Conservation (phyloP, 2,329 filamentous ascomycete genomes). For the Periconia sp. region DNA sequence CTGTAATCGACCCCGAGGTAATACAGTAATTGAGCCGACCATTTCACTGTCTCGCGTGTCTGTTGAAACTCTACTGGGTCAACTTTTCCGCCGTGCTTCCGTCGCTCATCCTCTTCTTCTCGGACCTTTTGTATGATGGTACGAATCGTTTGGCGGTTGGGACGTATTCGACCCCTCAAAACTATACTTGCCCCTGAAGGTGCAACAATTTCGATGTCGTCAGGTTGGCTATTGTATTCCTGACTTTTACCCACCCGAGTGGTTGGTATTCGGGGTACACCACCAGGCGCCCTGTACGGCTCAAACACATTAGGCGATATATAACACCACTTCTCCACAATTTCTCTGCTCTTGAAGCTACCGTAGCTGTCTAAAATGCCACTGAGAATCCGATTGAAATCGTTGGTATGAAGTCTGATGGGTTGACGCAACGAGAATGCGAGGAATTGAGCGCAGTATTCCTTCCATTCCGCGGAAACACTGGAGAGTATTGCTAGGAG, state of each 20-base stretch:
- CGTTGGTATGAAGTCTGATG: slow-evolving; percentile 31
- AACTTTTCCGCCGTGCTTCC: slow-evolving; percentile 14
- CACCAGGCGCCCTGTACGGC: slow-evolving; percentile 34
- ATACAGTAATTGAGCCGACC: slow-evolving; percentile 34
- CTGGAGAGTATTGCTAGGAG: slow-evolving; percentile 36
- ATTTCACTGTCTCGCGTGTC: slow-evolving; percentile 29
- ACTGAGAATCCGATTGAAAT: slow-evolving; percentile 57
- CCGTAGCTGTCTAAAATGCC: slow-evolving; percentile 56
- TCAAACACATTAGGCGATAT: slow-evolving; percentile 18
- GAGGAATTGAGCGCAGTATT: slow-evolving; percentile 34
- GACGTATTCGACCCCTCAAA: slow-evolving; percentile 30
- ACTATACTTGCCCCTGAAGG: slow-evolving; percentile 28
- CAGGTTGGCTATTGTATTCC: slow-evolving; percentile 26
- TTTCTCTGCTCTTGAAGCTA: slow-evolving; percentile 48
- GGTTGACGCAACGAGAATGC: slow-evolving; percentile 25
- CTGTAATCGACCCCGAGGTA: slow-evolving; percentile 36
- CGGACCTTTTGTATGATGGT: slow-evolving; percentile 35
- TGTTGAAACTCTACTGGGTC: slow-evolving; percentile 18
- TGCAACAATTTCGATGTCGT: slow-evolving; percentile 32
- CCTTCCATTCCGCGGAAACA: slow-evolving; percentile 26
- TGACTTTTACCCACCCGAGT: slow-evolving; percentile 24
- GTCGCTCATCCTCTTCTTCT: slow-evolving; percentile 29
- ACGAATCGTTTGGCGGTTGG: slow-evolving; percentile 38
- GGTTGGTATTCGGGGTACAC: slow-evolving; percentile 33
- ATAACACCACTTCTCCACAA: slow-evolving; percentile 53